Percentiles rank a stretch among this genome's conserved stretches.
Evolutionary conservation across 257 asterid species (phyloP).

Genomic region (Nicotiana benthamiana): DNA sequence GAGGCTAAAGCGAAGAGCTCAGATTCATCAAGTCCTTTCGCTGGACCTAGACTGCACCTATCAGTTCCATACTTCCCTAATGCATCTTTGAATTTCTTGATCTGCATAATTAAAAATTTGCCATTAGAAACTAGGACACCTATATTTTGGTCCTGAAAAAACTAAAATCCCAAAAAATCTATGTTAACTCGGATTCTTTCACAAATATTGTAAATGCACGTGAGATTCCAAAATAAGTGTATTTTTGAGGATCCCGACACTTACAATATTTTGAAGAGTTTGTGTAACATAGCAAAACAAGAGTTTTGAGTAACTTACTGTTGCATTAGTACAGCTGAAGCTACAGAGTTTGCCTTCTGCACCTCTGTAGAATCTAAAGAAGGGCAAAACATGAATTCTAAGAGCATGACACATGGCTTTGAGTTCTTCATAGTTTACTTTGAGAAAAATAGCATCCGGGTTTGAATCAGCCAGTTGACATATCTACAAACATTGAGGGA

Average conservation of each 20-base stretch:
- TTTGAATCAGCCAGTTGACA: constrained; percentile 83
- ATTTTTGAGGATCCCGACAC: too few relatives aligned
- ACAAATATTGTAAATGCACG: too few relatives aligned
- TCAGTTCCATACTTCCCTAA: constrained; percentile 63
- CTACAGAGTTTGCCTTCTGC: constrained; percentile 70
- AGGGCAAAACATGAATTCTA: constrained; percentile 74
- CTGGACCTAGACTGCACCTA: constrained; percentile 49
- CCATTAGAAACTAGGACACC: not conserved
- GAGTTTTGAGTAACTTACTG: constrained; percentile 38
- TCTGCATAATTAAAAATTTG: constrained; percentile 28
- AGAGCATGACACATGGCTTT: constrained; percentile 72
- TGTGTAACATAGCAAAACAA: too few relatives aligned
- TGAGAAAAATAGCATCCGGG: constrained; percentile 55
- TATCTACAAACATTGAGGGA: constrained; percentile 36
- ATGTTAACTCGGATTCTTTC: too few relatives aligned
- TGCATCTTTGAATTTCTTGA: constrained; percentile 88
- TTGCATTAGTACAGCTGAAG: constrained; percentile 94
- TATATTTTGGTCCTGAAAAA: not conserved
- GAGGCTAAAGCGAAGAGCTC: constrained; percentile 75
- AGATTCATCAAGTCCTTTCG: constrained; percentile 67
- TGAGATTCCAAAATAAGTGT: too few relatives aligned
- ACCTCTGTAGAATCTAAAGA: constrained; percentile 83
- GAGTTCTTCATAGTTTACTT: constrained; percentile 74
- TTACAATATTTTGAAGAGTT: too few relatives aligned
- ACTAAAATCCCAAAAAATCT: not conserved